phyloP scores from a whole-genome alignment of 345 rosid species.

The Eucalyptus curtisii region DNA sequence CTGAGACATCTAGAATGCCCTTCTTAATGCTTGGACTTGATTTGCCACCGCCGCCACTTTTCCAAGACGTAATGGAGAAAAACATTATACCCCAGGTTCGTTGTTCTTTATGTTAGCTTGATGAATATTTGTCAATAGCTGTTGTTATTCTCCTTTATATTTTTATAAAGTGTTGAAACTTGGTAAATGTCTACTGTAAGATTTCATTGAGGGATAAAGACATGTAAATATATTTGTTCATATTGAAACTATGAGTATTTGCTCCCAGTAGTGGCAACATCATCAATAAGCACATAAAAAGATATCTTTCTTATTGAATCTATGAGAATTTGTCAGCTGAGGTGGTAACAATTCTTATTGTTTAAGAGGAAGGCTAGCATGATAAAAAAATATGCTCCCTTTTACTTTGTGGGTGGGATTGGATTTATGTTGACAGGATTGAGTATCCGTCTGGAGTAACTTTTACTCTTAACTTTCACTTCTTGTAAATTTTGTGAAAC shows the following conservation, averaged over 20 bases:
- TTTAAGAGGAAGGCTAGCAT: background rate
- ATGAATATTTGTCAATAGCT: background rate
- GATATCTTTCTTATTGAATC: background rate
- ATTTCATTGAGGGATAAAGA: background rate
- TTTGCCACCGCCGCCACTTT: conserved; percentile 96
- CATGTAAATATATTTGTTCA: background rate
- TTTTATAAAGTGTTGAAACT: background rate
- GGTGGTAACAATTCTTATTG: background rate
- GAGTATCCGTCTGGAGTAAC: background rate
- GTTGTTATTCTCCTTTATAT: background rate
- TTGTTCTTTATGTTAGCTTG: background rate
- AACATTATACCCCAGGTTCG: conserved; percentile 95
- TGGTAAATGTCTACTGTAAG: background rate
- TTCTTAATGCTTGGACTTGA: conserved; percentile 96
- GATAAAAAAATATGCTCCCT: background rate
- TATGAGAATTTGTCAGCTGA: background rate
- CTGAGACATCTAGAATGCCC: conserved; percentile 75
- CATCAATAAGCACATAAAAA: background rate
- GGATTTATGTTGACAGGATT: background rate
- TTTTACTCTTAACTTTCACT: background rate
- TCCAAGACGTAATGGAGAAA: conserved; percentile 98
- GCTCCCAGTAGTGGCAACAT: background rate
- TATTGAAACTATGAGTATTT: background rate
- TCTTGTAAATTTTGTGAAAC: background rate
- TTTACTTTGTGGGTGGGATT: background rate